phyloP scores from a whole-genome alignment of 306 rosid genomes.

The Castanea crenata region DNA sequence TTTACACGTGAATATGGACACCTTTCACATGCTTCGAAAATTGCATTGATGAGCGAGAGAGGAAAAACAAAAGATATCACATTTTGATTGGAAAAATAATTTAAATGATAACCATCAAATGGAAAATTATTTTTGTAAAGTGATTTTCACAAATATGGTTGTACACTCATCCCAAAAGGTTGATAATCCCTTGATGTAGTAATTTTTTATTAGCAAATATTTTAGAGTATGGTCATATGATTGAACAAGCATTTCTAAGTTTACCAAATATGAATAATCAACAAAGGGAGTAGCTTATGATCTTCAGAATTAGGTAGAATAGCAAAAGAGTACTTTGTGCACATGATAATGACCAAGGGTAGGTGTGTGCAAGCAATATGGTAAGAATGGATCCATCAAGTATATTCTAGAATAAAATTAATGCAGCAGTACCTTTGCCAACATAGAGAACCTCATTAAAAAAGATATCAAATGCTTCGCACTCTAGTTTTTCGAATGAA shows the following conservation, averaged over 20 bases:
- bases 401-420: not conserved
- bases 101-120: no score
- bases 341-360: not conserved
- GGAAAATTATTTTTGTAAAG: no score
- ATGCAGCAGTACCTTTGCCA: conserved; percentile 61
- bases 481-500: conserved; percentile 83
- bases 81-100: no score
- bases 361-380: not conserved
- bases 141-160: not conserved
- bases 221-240: not conserved
- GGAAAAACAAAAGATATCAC: no score
- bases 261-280: not conserved
- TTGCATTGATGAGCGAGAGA: no score
- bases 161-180: not conserved
- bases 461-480: conserved; percentile 85
- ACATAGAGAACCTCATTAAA: conserved; percentile 72
- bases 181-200: not conserved
- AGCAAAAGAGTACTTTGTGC: not conserved
- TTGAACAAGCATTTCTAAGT: not conserved
- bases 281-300: not conserved
- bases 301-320: not conserved
- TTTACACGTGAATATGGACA: no score
- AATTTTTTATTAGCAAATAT: not conserved
- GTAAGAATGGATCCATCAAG: not conserved
- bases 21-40: no score